Evolutionary conservation across 345 rosid species (phyloP).

Genomic region (Melaleuca quinquenervia): DNA sequence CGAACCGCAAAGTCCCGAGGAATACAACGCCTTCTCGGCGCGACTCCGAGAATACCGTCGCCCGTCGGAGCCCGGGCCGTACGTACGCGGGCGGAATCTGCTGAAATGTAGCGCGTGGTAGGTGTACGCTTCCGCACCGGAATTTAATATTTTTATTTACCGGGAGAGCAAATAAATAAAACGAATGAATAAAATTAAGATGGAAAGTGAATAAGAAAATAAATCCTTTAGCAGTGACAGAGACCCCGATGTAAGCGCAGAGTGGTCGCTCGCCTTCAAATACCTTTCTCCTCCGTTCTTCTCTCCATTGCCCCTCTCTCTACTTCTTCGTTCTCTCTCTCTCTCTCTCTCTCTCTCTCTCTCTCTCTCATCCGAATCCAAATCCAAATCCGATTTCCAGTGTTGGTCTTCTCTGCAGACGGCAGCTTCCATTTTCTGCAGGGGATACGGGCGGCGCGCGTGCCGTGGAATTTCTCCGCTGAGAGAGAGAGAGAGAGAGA

Average conservation of each 20-base stretch:
- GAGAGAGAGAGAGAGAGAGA: background rate
- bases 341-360: background rate
- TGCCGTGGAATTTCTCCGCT: too few species aligned
- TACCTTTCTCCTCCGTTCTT: background rate
- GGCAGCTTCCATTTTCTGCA: background rate
- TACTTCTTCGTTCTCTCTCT: too few species aligned
- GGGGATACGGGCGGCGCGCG: background rate
- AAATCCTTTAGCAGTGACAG: background rate
- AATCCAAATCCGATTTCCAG: background rate
- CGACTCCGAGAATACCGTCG: background rate
- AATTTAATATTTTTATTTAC: background rate
- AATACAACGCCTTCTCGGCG: background rate
- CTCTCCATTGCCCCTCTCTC: background rate
- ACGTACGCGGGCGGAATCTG: background rate
- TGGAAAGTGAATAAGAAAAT: accelerated
- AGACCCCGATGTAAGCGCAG: background rate
- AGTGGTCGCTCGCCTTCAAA: background rate
- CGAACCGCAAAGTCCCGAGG: background rate
- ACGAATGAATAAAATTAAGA: background rate
- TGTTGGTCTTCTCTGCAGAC: background rate
- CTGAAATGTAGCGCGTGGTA: background rate
- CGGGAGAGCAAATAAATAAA: background rate
- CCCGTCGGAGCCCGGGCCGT: too few species aligned
- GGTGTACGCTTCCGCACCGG: background rate
- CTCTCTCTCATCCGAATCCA: background rate